A percentile compares a stretch with the other conserved stretches of the same genome.
Conservation (phyloP, 345 rosid species). For the Lagerstroemia speciosa region DNA sequence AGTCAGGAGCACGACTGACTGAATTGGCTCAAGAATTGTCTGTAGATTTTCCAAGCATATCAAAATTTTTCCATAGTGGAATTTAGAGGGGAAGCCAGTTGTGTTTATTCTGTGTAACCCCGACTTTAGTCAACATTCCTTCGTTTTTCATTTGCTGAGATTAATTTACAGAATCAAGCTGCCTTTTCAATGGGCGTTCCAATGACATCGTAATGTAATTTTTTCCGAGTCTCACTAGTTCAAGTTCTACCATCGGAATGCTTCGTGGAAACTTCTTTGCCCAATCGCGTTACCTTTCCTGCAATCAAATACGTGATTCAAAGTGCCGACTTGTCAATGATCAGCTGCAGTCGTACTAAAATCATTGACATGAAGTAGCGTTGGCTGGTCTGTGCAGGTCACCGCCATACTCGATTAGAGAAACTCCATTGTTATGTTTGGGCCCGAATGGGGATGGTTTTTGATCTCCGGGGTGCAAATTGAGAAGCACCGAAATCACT, state of each 20-base stretch:
- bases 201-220: too few species aligned
- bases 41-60: neutral
- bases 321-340: too few species aligned
- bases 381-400: too few species aligned
- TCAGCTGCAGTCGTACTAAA: neutral
- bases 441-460: too few species aligned
- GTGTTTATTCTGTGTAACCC: neutral
- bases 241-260: neutral
- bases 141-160: neutral
- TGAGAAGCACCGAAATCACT: too few species aligned
- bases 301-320: neutral
- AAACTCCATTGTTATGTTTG: too few species aligned
- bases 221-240: neutral
- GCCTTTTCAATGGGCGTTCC: neutral
- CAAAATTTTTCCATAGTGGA: neutral
- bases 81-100: constrained; percentile 3
- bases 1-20: neutral
- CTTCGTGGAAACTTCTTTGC: neutral
- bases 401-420: too few species aligned
- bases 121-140: neutral
- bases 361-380: too few species aligned
- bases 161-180: constrained; percentile 3
- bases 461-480: too few species aligned
- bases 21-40: neutral
- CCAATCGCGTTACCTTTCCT: neutral